Evolutionary conservation across 2,329 filamentous ascomycete species (phyloP), one percentile per base, ranked within the genome.

Genomic region (Calonectria multiphialidica): DNA sequence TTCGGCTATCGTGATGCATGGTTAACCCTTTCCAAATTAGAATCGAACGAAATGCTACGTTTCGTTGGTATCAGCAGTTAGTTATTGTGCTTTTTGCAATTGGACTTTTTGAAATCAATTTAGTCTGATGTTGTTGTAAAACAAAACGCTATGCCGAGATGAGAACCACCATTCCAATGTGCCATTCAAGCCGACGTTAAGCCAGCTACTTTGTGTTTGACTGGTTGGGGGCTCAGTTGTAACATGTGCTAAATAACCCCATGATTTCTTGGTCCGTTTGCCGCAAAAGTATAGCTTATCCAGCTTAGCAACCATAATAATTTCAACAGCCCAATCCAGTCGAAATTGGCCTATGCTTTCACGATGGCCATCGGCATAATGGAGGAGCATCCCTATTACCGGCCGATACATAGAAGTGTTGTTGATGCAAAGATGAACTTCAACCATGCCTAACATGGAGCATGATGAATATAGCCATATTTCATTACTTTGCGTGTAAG

Each of bases 381-480:
- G 25, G 13, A 68, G 35, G 57, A 49, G 68, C 50, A 71, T 57
- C 25, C 62, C 68, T 3, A 66, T 68, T 12, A 68, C 25, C 18
- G 53, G 67, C 21, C n/a, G 63, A 61, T 73, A 37, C 12, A 28
- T 16, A 30, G 23, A 25, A 4, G 71, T 50, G 12, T 1, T 66
- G 16, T 68, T 55, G 16, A 66, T 23, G 37, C 68, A 73, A 67
- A 30, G 23, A 59, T 66, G 47, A 16, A 67, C 50, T 47, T 71
- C 45, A 7, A 25, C 37, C 28, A 73, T 44, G 16, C 21, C 13
- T 30, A n/a, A 7, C 68, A 73, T 71, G 10, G 42, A 53, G 59
- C 68, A 73, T 30, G 59, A 66, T 16, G 68, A 68, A 28, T 73
- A 25, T 21, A 68, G 18, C 59, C 50, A 73, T 21, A 62, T 25